Base-by-base conservation (phyloP, 2,329 filamentous ascomycete genomes). In the Amauroascus niger region DNA sequence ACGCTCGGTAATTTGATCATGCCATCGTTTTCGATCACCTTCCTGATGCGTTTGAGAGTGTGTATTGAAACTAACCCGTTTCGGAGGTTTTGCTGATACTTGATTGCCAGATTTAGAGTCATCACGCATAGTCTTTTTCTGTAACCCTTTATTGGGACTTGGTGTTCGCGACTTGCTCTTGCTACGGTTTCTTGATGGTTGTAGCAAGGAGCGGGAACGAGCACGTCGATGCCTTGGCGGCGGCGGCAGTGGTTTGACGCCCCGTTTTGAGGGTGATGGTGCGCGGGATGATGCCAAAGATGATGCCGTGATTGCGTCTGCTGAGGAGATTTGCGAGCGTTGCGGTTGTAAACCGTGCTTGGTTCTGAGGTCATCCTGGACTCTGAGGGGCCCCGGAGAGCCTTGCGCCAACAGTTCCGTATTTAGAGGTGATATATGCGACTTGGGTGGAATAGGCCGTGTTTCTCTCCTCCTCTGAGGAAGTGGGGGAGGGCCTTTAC, bases 41-140 rank as follows among this genome's bases (percentile, higher is more conserved):
- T 76, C 73, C 49, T 71, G 69, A 56, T 75, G 72, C 54, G 74
- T 75, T 57, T 76, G 70, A 7, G 72, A 73, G 57, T 75, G 72
- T 53, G 73, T 71, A 48, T 66, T 64, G 16, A 74, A 64, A 22
- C 71, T 62, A 53, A 69, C 67, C 39, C 61, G 59, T 14, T 63
- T 64, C 47, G 67, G 22, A 9, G 44, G 43, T 51, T 16, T 62
- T 60, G 22, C 9, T 1, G 59, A 59, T 6, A n/a, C 8, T 49
- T 66, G 64, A n/a, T 70, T 67, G 28, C 69, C 66, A 14, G 63
- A 58, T 55, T 70, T 71, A 14, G 65, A 60, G 7, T 64, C 62
- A 35, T 65, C 65, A 43, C 73, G 71, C 52, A 75, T 66, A 3
- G 73, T 75, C 67, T 44, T 67, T 70, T 30, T 30, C 26, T 9